Percentiles rank a stretch among this genome's conserved stretches.
Evolutionary conservation across 768 basidiomycete genomes (phyloP).

Genomic region (Psilocybe azurescens): DNA sequence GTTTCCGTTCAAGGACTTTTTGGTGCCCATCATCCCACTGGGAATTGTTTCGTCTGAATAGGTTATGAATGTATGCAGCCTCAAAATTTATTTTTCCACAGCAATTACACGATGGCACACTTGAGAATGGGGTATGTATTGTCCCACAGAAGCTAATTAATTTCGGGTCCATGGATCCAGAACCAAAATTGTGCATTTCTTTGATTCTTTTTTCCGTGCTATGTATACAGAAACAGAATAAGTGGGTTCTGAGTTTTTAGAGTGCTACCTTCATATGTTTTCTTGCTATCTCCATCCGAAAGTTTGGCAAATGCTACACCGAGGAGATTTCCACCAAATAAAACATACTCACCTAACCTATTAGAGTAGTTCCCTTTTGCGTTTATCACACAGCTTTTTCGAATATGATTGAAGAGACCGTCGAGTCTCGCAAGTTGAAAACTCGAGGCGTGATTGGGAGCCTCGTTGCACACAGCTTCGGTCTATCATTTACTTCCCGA

Average conservation of each 20-base stretch:
- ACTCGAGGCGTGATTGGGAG: neutral
- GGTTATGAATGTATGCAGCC: neutral
- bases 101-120: neutral
- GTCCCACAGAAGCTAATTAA: conserved; percentile 22
- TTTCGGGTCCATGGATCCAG: conserved; percentile 17
- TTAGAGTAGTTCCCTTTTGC: neutral
- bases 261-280: neutral
- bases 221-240: neutral
- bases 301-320: neutral
- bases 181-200: conserved; percentile 1
- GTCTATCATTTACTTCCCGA: conserved; percentile 24
- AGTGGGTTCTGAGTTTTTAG: conserved; percentile 2
- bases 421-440: neutral
- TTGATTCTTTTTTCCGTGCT: conserved; percentile 1
- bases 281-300: neutral
- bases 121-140: conserved; percentile 1
- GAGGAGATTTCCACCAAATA: conserved; percentile 8
- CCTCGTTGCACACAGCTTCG: conserved; percentile 11
- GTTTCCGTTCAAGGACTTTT: conserved; percentile 1
- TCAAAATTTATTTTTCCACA: conserved; percentile 9
- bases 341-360: neutral
- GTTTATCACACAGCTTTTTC: neutral
- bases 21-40: neutral
- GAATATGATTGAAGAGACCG: neutral
- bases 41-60: conserved; percentile 5